phyloP scores from a whole-genome alignment of 2,329 filamentous ascomycete species.

The Colletotrichum neosansevieriae region DNA sequence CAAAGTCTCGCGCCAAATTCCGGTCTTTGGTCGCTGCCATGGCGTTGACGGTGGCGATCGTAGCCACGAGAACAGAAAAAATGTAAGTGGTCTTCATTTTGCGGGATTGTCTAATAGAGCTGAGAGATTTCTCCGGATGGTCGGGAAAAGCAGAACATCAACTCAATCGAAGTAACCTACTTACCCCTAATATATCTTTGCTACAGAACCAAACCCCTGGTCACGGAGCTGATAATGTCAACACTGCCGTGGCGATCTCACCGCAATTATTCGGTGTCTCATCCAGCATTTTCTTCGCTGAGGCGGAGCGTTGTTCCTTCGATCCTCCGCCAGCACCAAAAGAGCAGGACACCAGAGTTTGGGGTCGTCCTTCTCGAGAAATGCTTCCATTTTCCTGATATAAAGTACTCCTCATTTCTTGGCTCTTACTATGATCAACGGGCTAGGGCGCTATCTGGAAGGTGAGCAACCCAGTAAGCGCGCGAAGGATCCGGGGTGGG shows the following conservation, averaged over 20 bases:
- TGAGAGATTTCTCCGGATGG: not conserved
- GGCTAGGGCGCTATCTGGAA: slow-evolving; percentile 14
- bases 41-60: not conserved
- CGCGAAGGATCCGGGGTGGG: slow-evolving; percentile 11
- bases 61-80: not conserved
- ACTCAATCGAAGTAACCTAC: not conserved
- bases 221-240: too few species aligned
- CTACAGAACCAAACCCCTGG: too few species aligned
- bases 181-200: too few species aligned
- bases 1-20: not conserved
- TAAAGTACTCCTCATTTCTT: not conserved
- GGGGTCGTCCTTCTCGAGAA: not conserved
- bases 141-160: not conserved
- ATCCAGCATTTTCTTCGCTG: too few species aligned
- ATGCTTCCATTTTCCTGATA: rapidly evolving
- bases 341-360: not conserved
- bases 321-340: not conserved
- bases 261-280: too few species aligned
- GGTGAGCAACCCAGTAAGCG: not conserved
- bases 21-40: not conserved
- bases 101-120: too few species aligned
- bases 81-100: slow-evolving; percentile 1
- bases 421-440: not conserved
- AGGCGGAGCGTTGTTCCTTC: too few species aligned
- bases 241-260: too few species aligned